Base-by-base conservation (phyloP, 2,329 filamentous ascomycete genomes). In the Eurotiales sp. region DNA sequence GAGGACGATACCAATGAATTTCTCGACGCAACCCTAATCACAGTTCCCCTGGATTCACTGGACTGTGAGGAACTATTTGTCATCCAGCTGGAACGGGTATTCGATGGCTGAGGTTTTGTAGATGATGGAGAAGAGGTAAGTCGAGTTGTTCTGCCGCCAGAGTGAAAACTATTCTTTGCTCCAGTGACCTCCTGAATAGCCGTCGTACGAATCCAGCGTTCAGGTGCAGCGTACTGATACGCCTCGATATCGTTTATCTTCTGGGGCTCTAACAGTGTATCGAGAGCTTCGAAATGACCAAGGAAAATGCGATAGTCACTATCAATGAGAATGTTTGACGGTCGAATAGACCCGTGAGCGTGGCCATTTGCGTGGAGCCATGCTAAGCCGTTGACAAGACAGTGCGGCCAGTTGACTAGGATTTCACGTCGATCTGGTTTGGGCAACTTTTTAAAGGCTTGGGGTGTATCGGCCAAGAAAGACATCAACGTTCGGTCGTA, bases 161-260 rank as follows among this genome's bases (percentile, higher is more conserved):
- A 73, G 23, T 67, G 71, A 14, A 72, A 66, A 3, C 59, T 50
- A 30, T 66, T 60, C 37, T 62, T 59, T 11, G 62, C 50, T 8
- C 64, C 57, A 8, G 59, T 61, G 41, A 57, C 60, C 60, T 65
- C 71, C 40, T 70, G 69, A 5, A 71, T 56, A 19, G 64, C 69
- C 4, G 60, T 61, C 23, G 63, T 69, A 46, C 63, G 71, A 44
- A 64, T 66, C 71, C 74, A 77, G 41, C 73, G 72, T 51, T 85
- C 82, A 3, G 82, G 81, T 0, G 81, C 76, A 4, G 76, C 74
- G 58, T 84, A 84, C 40, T 82, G 76, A 61, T 83, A 83, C 7
- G 72, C 68, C 56, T 85, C 81, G 37, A 77, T 75, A 43, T 79
- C 76, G 53, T 80, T 74, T 14, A 71, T 66, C 53, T 74, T 78